Base-by-base conservation (phyloP, 1,284 basidiomycete genomes). In the Cutaneotrichosporon cavernicola region DNA sequence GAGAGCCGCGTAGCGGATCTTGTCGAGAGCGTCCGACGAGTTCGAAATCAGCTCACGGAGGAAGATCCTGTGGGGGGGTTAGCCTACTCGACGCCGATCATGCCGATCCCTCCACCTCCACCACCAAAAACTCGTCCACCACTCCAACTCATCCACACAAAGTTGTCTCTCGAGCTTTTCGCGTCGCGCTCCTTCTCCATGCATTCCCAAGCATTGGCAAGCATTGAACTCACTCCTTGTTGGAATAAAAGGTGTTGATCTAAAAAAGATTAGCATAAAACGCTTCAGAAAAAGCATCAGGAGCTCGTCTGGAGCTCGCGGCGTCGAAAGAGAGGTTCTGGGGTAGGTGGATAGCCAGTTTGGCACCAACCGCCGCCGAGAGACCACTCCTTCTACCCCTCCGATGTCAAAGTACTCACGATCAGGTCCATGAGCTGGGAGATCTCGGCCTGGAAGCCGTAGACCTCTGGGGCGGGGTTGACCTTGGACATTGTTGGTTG, bases 1-100 rank as follows among this genome's bases (percentile, higher is more conserved):
- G 71, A 97, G 86, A 64, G 94, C 94, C 34, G 90, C 87, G 75
- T 83, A 84, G 63, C 95, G 91, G 78, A 97, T 90, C 86, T 97
- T 97, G 85, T 97, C 95, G 81, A 97, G 87, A 60, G 95, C 94
- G 88, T 97, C 95, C 67, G 92, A 95, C 66, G 65, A 75, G 72
- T 80, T 80, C 61, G 77, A 78, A 58, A 78, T 96, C 70, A 97
- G 68, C 84, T 97, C 94, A 81, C 94, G 90, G 74, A 62, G 65
- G 61, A 69, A 69, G 26, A 26, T 26, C 26, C 26, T 26, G n/a
- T n/a, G n/a, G 26, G 26, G 26, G 26, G 8, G 34, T 13, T 13
- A 36, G 34, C 34, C 5, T 8, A 9, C 34, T 8, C 34, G 1
- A 36, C 34, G 8, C 5, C 34, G 8, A 36, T 47, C 46, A 47